Evolutionary conservation across 306 rosid species (phyloP).

Genomic region (Quercus parvula): DNA sequence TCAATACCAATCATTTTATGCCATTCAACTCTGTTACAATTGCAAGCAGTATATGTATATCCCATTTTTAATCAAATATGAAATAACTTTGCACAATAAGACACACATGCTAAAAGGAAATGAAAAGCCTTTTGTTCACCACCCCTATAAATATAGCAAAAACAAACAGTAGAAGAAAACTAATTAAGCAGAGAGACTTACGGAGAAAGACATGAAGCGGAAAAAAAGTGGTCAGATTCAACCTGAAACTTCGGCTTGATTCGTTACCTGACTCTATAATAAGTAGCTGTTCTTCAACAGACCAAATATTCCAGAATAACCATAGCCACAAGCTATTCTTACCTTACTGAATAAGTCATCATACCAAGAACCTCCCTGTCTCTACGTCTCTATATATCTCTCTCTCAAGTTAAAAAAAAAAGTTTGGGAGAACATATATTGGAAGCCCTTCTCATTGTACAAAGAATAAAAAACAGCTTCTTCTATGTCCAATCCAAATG

Average conservation of each 20-base stretch:
- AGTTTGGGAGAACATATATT: constrained; percentile 23
- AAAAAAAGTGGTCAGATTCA: constrained; percentile 34
- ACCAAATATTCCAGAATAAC: constrained; percentile 39
- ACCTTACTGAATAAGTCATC: constrained; percentile 48
- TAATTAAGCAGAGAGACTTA: constrained; percentile 16
- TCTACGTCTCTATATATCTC: background rate
- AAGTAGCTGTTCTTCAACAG: constrained; percentile 31
- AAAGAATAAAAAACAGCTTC: constrained; percentile 5
- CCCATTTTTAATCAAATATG: background rate
- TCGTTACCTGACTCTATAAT: constrained; percentile 62
- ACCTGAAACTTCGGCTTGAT: constrained; percentile 56
- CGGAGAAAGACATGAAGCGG: constrained; percentile 26
- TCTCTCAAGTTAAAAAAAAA: constrained; percentile 22
- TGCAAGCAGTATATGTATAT: background rate
- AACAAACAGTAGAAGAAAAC: background rate
- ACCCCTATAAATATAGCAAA: background rate
- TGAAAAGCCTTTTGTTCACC: background rate
- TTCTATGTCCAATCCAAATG: constrained; percentile 41
- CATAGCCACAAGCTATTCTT: constrained; percentile 70
- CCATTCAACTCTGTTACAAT: too few relatives aligned
- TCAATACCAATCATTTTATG: too few relatives aligned
- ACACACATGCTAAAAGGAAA: background rate
- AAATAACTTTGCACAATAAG: background rate
- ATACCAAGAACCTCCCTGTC: constrained; percentile 5
- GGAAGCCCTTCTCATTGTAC: constrained; percentile 17